A percentile compares a stretch with the other conserved stretches of the same genome.
phyloP scores from a whole-genome alignment of 768 basidiomycete species.

The Boletus rubroflammeus region DNA sequence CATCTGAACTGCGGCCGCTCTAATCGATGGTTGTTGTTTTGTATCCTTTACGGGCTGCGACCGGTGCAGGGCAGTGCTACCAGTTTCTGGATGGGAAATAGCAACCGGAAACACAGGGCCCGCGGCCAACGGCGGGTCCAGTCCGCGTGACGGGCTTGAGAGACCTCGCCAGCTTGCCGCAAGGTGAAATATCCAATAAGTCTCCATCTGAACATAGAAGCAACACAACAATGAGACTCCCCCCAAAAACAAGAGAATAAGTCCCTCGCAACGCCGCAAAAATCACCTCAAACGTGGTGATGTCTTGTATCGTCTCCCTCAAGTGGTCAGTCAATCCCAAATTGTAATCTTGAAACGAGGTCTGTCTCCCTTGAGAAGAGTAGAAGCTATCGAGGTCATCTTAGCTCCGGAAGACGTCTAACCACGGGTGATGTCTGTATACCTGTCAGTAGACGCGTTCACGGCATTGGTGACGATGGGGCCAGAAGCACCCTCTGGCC shows the following conservation, averaged over 20 bases:
- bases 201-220: slow-evolving; percentile 66
- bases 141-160: slow-evolving; percentile 18
- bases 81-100: neutral
- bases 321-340: slow-evolving; percentile 56
- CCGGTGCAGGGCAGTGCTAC: slow-evolving; percentile 1
- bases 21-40: slow-evolving; percentile 40
- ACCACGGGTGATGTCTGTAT: slow-evolving; percentile 4
- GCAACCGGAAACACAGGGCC: slow-evolving; percentile 38
- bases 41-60: neutral
- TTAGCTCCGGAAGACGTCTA: slow-evolving; percentile 6
- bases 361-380: slow-evolving; percentile 81
- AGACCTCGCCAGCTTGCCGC: slow-evolving; percentile 62
- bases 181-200: slow-evolving; percentile 77
- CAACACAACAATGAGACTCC: neutral
- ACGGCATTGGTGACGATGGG: slow-evolving; percentile 42
- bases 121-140: slow-evolving; percentile 42
- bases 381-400: slow-evolving; percentile 55
- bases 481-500: slow-evolving; percentile 37
- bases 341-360: slow-evolving; percentile 77
- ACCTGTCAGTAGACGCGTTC: slow-evolving; percentile 86
- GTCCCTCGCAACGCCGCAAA: neutral
- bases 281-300: slow-evolving; percentile 68
- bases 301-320: slow-evolving; percentile 43
- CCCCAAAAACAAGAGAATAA: neutral
- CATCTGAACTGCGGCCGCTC: slow-evolving; percentile 79